Evolutionary conservation across 2,329 filamentous ascomycete species (phyloP).

Genomic region (Phyllosticta citrichinensis): DNA sequence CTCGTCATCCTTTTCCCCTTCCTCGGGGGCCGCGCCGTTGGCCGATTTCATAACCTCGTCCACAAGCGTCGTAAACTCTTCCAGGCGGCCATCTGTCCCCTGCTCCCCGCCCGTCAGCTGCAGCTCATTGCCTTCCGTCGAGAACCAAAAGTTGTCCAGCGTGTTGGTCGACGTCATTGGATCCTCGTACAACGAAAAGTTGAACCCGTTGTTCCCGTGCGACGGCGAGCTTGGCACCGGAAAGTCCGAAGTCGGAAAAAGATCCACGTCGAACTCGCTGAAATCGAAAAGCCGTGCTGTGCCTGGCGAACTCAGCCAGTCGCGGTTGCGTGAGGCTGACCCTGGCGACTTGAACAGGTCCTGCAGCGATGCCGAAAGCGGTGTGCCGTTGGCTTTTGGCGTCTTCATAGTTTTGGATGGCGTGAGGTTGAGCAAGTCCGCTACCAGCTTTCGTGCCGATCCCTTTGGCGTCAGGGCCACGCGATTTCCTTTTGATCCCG

Average conservation of each 20-base stretch:
- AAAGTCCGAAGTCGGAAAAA: constrained; percentile 25
- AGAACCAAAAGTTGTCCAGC: constrained; percentile 15
- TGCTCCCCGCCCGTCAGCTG: constrained; percentile 12
- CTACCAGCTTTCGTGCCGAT: constrained; percentile 19
- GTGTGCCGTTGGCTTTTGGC: constrained; percentile 34
- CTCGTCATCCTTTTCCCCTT: not conserved
- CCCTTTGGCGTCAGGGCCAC: constrained; percentile 25
- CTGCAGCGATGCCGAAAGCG: constrained; percentile 53
- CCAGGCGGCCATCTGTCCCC: constrained; percentile 11
- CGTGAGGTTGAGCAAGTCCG: constrained; percentile 30
- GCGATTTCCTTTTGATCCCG: constrained; percentile 30
- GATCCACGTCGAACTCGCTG: constrained; percentile 18
- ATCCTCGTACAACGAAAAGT: constrained; percentile 29
- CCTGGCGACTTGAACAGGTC: constrained; percentile 40
- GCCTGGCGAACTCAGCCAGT: constrained; percentile 3
- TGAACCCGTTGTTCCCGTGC: constrained; percentile 10
- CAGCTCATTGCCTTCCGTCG: constrained; percentile 20
- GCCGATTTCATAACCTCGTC: constrained; percentile 19
- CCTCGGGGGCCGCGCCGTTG: not conserved
- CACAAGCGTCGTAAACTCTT: constrained; percentile 28
- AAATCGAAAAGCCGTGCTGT: constrained; percentile 14
- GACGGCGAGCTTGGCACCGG: constrained; percentile 25
- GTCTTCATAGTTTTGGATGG: constrained; percentile 22
- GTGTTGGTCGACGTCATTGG: constrained; percentile 21
- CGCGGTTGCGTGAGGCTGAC: not conserved